phyloP scores from a whole-genome alignment of 805 yeast species.

The Candida tibetensis region DNA sequence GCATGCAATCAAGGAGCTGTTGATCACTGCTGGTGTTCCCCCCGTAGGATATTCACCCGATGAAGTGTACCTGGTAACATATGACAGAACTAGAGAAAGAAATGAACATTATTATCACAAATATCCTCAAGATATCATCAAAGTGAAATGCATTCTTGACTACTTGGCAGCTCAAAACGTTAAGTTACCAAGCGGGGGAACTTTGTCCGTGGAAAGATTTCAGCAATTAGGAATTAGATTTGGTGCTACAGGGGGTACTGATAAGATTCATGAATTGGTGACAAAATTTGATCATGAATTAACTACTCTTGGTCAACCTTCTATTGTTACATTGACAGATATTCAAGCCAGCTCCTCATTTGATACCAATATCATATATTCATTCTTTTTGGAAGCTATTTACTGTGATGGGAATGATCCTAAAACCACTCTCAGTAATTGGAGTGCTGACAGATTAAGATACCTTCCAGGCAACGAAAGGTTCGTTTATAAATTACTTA shows the following conservation, averaged over 20 bases:
- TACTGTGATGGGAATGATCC: slow-evolving; percentile 43
- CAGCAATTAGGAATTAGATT: slow-evolving; percentile 51
- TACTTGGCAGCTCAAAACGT: slow-evolving; percentile 30
- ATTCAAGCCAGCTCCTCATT: slow-evolving; percentile 39
- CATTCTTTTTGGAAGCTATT: slow-evolving; percentile 57
- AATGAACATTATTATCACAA: slow-evolving; percentile 46
- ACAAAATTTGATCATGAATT: slow-evolving; percentile 41
- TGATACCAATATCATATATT: slow-evolving; percentile 54
- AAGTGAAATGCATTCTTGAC: slow-evolving; percentile 36
- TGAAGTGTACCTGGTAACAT: slow-evolving; percentile 50
- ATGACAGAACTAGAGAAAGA: slow-evolving; percentile 44
- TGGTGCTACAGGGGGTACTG: slow-evolving; percentile 53
- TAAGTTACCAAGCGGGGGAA: slow-evolving; percentile 50
- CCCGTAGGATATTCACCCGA: slow-evolving; percentile 46
- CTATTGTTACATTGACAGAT: slow-evolving; percentile 33
- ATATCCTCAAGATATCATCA: slow-evolving; percentile 45
- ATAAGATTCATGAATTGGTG: slow-evolving; percentile 44
- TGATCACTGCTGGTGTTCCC: slow-evolving; percentile 60
- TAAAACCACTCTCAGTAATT: slow-evolving; percentile 26
- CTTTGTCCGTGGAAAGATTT: slow-evolving; percentile 47
- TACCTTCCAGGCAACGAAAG: slow-evolving; percentile 19
- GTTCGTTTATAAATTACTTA: slow-evolving; percentile 19
- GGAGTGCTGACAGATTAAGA: slow-evolving; percentile 50
- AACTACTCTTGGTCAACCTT: slow-evolving; percentile 29
- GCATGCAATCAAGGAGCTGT: slow-evolving; percentile 38